Base-by-base conservation (phyloP, 2,329 filamentous ascomycete species). In the Sordariomycetes sp. region DNA sequence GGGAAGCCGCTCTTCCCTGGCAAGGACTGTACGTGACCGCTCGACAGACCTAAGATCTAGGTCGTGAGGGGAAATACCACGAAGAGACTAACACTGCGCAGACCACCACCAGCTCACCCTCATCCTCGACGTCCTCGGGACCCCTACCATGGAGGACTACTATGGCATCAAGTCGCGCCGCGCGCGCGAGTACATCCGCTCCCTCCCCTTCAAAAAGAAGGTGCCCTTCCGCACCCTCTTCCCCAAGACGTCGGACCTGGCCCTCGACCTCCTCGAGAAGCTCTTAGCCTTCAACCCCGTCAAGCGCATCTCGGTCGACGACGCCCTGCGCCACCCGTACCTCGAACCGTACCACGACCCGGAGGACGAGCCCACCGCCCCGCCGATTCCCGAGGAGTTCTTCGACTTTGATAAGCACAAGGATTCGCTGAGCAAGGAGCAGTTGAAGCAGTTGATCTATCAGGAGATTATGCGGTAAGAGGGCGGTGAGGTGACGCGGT, bases 401-500 rank as follows among this genome's bases (percentile, higher is more conserved):
- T 99, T 99, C 70, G 94, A 99, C 74, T 99, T 99, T 72, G 94
- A 99, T 75, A 96, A 96, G 81, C 95, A 97, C 80, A 99, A 99
- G 84, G 94, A 99, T 72, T 94, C 87, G 66, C 75, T 99, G 68
- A 96, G 88, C 78, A 99, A 99, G 76, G 94, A 99, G 76, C 90
- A 99, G 74, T 74, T 99, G 71, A 97, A 97, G 79, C 81, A 94
- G 68, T 79, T 99, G 69, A 99, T 99, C 73, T 99, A 92, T 75
- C 85, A 96, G 71, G 94, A 99, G 76, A 97, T 97, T 67, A 97
- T 83, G 80, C 77, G 80, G 70, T 83, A 67, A 66, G 64, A 17
- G 15, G 25, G 45, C 20, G 17, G 35, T 10, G 15, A 32, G 34
- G 15, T 10, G 39, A 36, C 10, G 20, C 15, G n/a, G 12, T 50